These are phyloP conservation scores for Fremontodendron californicum DNA, from an alignment of 345 rosid genomes.

Conservation along the genomic window DNA sequence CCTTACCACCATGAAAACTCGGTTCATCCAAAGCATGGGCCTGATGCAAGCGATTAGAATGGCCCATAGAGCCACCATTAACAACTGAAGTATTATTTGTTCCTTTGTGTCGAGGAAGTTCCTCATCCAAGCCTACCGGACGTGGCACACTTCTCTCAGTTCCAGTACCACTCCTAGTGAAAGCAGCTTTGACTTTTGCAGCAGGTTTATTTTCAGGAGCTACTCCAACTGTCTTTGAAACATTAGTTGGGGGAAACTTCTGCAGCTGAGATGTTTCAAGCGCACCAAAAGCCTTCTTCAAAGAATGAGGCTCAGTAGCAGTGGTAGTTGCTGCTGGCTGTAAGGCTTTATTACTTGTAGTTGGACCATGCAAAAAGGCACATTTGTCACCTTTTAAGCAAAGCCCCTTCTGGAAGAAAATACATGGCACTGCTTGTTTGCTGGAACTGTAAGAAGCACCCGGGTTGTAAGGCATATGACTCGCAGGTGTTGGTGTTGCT, in stretches of 20 bases:
- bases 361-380: slow-evolving; percentile 67
- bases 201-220: slow-evolving; percentile 32
- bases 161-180: slow-evolving; percentile 29
- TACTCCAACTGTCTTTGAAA: slow-evolving; percentile 28
- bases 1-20: slow-evolving; percentile 53
- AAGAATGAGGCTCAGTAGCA: slow-evolving; percentile 30
- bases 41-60: slow-evolving; percentile 41
- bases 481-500: slow-evolving; percentile 7
- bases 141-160: slow-evolving; percentile 32
- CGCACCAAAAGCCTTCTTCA: slow-evolving; percentile 32
- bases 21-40: slow-evolving; percentile 48
- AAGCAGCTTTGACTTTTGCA: slow-evolving; percentile 29
- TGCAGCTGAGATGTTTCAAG: slow-evolving; percentile 37
- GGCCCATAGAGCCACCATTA: slow-evolving; percentile 37
- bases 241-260: slow-evolving; percentile 29
- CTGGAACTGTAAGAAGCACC: slow-evolving; percentile 33
- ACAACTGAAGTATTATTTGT: slow-evolving; percentile 25
- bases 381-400: slow-evolving; percentile 89
- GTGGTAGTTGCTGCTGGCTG: slow-evolving; percentile 32
- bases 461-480: slow-evolving; percentile 28
- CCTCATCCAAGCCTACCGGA: slow-evolving; percentile 31
- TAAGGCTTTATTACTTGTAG: slow-evolving; percentile 36
- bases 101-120: slow-evolving; percentile 38
- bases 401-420: slow-evolving; percentile 75
- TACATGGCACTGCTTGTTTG: slow-evolving; percentile 72